Evolutionary conservation across 2,329 filamentous ascomycete species (phyloP), one percentile per base, ranked within the genome.

Genomic region (Fonsecaea monophora): DNA sequence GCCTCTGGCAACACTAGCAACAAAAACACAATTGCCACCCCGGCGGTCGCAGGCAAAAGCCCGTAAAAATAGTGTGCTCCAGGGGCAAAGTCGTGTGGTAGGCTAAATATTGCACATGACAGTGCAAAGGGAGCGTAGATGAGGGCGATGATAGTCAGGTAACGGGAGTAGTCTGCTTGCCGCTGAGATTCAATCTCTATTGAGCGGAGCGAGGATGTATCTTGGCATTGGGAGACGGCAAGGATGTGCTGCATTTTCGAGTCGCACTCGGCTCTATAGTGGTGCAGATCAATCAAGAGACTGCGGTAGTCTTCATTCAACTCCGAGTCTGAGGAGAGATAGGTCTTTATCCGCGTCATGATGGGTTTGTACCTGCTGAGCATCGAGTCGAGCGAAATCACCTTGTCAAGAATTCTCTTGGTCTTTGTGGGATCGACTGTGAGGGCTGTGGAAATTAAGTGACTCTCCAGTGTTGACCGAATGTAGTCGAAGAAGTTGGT

Each of bases 401-500:
- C 50, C 32, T 67, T 65, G 48, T 69, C 67, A 5, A 71, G 65
- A 7, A 57, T 66, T 15, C 68, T 55, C 37, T 66, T 69, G 13
- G 64, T 60, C 61, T 65, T 69, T 12, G 57, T 54, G 9, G 65
- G 38, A 21, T 70, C 67, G 10, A 50, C n/a, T 4, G 67, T 60
- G n/a, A 68, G 58, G 15, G 61, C 21, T 5, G 67, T 69, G 30
- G 64, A 66, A 15, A 71, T 60, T n/a, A 59, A 34, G n/a, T 70
- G 65, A 48, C 38, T 59, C 48, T 69, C 65, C 4, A 71, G 66
- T 13, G 65, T 70, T 9, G 65, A 34, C 15, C 65, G 67, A 55
- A 71, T 67, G 58, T 69, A 71, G 15, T 69, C 65, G 65, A 71
- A 69, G 53, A 70, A 68, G 25, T 64, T 70, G 48, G 63, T 56